These are phyloP conservation scores for Salicornia ramosissima DNA, from an alignment of 148 eudicot species.

Conservation along the genomic window DNA sequence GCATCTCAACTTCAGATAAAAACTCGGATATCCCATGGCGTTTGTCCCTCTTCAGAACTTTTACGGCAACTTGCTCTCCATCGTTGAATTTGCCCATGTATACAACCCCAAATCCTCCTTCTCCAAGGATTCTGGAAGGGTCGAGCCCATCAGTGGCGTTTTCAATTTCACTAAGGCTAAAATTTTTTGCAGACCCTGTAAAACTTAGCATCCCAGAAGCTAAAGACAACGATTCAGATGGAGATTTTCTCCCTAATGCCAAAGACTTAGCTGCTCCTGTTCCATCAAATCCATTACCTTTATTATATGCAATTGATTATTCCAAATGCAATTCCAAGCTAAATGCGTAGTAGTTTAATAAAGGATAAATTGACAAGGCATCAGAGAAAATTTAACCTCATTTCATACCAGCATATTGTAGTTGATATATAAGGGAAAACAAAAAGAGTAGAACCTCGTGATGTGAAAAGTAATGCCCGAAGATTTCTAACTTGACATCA, in stretches of 20 bases:
- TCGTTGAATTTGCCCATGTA: slow-evolving; percentile 68
- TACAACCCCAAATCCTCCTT: slow-evolving; percentile 97
- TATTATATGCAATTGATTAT: not conserved
- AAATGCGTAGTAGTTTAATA: not conserved
- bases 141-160: slow-evolving; percentile 68
- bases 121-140: slow-evolving; percentile 60
- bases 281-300: slow-evolving; percentile 9
- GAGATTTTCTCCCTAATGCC: slow-evolving; percentile 43
- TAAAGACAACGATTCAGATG: slow-evolving; percentile 52
- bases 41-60: slow-evolving; percentile 80
- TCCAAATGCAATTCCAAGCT: not conserved
- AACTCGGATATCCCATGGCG: slow-evolving; percentile 85
- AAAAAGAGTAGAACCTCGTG: not conserved
- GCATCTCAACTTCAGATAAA: slow-evolving; percentile 97
- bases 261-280: slow-evolving; percentile 49
- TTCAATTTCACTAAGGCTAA: slow-evolving; percentile 57
- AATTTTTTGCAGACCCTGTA: slow-evolving; percentile 69
- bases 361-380: not conserved
- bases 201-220: slow-evolving; percentile 49
- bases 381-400: not conserved
- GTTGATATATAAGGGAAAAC: not conserved
- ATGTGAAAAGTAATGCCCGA: not conserved
- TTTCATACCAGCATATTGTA: slow-evolving; percentile 1
- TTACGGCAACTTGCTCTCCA: slow-evolving; percentile 78
- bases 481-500: not conserved